Evolutionary conservation across 768 basidiomycete genomes (phyloP).

Genomic region (Infundibulicybe gibba): DNA sequence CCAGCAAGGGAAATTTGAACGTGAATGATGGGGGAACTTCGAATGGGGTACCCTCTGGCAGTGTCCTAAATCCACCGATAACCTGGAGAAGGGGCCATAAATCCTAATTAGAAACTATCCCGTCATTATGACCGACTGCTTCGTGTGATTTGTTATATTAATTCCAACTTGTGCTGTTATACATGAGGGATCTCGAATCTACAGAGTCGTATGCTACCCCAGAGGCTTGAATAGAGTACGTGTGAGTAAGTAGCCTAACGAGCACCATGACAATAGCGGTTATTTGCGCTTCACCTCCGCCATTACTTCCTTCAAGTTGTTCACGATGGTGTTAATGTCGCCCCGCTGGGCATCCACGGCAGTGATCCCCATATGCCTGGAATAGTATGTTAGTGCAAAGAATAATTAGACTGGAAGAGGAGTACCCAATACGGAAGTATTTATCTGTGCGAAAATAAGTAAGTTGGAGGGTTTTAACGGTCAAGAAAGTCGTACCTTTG

Average conservation of each 20-base stretch:
- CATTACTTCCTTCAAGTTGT: conserved; percentile 59
- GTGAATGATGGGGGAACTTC: too few relatives aligned
- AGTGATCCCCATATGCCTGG: conserved; percentile 88
- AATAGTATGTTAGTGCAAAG: conserved; percentile 2
- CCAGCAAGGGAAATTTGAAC: too few relatives aligned
- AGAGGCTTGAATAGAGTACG: neutral
- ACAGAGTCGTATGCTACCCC: too few relatives aligned
- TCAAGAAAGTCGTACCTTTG: conserved; percentile 49
- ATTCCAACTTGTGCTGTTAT: too few relatives aligned
- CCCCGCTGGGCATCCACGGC: conserved; percentile 66
- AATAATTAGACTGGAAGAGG: conserved; percentile 9
- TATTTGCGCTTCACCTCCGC: conserved; percentile 29
- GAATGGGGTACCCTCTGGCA: too few relatives aligned
- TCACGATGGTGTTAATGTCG: conserved; percentile 73
- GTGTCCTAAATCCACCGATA: too few relatives aligned
- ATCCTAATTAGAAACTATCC: too few relatives aligned
- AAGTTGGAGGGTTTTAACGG: neutral
- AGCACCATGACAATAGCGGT: neutral
- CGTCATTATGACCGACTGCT: too few relatives aligned
- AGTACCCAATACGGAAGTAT: conserved; percentile 88
- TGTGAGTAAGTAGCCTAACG: neutral
- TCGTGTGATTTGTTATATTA: too few relatives aligned
- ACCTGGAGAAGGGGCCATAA: too few relatives aligned
- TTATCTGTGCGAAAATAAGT: conserved; percentile 43
- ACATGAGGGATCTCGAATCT: too few relatives aligned